Base-by-base conservation (phyloP, 2,329 filamentous ascomycete species). In the Ophiostoma piceae region DNA sequence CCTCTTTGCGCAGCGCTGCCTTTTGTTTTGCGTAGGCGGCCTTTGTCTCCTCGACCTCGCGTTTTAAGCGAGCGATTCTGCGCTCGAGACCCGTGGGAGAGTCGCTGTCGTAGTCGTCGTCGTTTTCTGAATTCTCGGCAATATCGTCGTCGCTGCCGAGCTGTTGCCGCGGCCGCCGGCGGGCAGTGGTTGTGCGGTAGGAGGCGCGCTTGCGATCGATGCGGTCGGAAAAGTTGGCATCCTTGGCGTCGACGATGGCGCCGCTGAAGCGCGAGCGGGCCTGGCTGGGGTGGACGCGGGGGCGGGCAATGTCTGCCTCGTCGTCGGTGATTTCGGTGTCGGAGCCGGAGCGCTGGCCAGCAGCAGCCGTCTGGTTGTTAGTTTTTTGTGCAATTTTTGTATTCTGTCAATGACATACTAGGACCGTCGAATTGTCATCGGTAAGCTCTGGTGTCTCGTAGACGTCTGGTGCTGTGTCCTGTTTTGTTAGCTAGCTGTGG, bases 361-460 rank as follows among this genome's bases (percentile, higher is more conserved):
- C 82, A 65, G 86, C 83, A 14, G 83, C 85, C 7, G 85, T 84
- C 85, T 88, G 43, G 19, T 16, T 66, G 64, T 66, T 43, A 66
- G 64, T 66, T 41, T 41, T 41, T 14, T 41, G 8, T 39, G 5
- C 19, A 26, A 66, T 37, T 39, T 35, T 7, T 39, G 8, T 6
- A 11, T 66, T 16, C 12, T n/a, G 16, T 6, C 12, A 16, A 12
- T 29, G 65, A 64, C 86, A 79, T 82, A 94, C 92, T 70, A 89
- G 91, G 70, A 93, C 82, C 66, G 93, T 97, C 29, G 93, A 96
- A 73, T 88, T 91, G 79, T 96, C 94, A 77, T 97, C 92, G 70
- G 91, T 94, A 74, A 97, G 83, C 70, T 96, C 94, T 74, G 94
- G 94, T 19, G 95, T 98, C 80, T 98, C 94, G 83, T 97, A 98